Conservation (phyloP, 331 rosid species). For the Acacia pycnantha region DNA sequence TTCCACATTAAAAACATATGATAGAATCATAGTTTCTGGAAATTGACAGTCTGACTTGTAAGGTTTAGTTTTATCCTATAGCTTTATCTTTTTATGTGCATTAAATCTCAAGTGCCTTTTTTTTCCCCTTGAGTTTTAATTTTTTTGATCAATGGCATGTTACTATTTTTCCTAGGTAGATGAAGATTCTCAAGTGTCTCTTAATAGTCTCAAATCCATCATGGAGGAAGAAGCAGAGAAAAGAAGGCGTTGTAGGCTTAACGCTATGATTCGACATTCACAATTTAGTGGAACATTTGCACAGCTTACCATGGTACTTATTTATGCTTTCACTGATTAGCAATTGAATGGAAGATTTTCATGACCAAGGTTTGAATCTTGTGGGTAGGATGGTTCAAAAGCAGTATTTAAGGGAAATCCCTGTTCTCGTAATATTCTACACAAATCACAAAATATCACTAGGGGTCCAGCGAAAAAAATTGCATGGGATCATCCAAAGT, state of each 20-base stretch:
- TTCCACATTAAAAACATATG: not conserved
- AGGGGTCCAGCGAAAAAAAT: slow-evolving; percentile 68
- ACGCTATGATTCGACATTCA: slow-evolving; percentile 58
- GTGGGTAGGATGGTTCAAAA: slow-evolving; percentile 86
- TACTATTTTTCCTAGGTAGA: slow-evolving; percentile 44
- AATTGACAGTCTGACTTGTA: not conserved
- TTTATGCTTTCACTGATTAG: slow-evolving; percentile 18
- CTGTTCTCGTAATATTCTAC: slow-evolving; percentile 43
- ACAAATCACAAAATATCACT: slow-evolving; percentile 53
- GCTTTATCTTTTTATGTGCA: slow-evolving; percentile 4
- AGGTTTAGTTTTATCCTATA: not conserved
- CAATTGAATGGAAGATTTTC: slow-evolving; percentile 23
- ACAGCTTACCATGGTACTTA: slow-evolving; percentile 65
- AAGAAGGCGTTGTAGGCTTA: slow-evolving; percentile 46
- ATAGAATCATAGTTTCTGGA: slow-evolving; percentile 6
- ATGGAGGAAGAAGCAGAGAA: slow-evolving; percentile 76
- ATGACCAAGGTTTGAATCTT: slow-evolving; percentile 29
- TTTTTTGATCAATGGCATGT: slow-evolving; percentile 21
- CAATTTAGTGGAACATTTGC: slow-evolving; percentile 89
- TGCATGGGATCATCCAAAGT: slow-evolving; percentile 85
- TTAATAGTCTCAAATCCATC: slow-evolving; percentile 67
- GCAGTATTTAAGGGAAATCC: slow-evolving; percentile 85
- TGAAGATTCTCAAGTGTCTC: slow-evolving; percentile 46
- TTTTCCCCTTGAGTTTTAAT: not conserved
- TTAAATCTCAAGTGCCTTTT: slow-evolving; percentile 5